Evolutionary conservation across 108 stramenopile genomes (phyloP).

Genomic region (Craspedostauros australis): DNA sequence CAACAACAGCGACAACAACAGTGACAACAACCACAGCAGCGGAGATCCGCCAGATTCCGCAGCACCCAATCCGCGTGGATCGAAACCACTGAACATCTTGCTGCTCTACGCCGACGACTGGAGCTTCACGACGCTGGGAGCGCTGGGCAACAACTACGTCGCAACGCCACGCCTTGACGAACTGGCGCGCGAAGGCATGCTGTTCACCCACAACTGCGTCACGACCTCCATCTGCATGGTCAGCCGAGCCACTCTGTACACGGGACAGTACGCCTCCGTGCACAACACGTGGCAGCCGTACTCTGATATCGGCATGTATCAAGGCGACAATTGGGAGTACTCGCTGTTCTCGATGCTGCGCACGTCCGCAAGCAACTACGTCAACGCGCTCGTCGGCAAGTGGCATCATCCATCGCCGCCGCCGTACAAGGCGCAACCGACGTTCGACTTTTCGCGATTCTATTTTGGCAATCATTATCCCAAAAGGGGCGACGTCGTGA

Average conservation of each 20-base stretch:
- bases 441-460: no score
- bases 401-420: no score
- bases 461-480: no score
- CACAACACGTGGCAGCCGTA: no score
- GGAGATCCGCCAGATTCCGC: no score
- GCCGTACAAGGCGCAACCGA: no score
- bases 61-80: no score
- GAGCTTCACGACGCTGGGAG: conserved; percentile 25
- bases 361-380: conserved; percentile 52
- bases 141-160: conserved; percentile 18
- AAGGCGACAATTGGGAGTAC: conserved; percentile 43
- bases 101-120: conserved; percentile 40
- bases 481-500: background rate
- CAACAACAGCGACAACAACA: no score
- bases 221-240: conserved; percentile 67
- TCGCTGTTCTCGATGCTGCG: conserved; percentile 59
- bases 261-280: conserved; percentile 53
- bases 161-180: conserved; percentile 56
- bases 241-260: conserved; percentile 48
- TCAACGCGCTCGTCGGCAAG: conserved; percentile 70
- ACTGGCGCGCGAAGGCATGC: conserved; percentile 51
- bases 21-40: no score
- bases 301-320: no score
- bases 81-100: conserved; percentile 36
- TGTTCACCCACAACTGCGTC: conserved; percentile 59